These are phyloP conservation scores for Fraxinus americana DNA, from an alignment of 257 asterid species.

Conservation along the genomic window DNA sequence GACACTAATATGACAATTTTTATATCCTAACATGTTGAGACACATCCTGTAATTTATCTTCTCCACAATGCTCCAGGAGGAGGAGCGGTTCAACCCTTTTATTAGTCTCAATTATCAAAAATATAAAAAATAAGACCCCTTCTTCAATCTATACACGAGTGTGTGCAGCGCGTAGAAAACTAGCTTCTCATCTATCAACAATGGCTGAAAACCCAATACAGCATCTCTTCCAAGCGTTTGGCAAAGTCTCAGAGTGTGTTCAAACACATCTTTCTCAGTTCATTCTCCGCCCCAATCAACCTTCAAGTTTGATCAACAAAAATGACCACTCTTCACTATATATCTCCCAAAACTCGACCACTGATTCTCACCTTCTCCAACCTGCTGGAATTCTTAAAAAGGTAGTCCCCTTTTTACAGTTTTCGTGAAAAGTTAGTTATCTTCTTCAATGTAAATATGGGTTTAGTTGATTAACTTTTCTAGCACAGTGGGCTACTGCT, in stretches of 20 bases:
- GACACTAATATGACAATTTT: no score
- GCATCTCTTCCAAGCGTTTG: slow-evolving; percentile 45
- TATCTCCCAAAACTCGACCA: slow-evolving; percentile 26
- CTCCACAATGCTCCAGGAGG: no score
- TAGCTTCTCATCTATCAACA: slow-evolving; percentile 1
- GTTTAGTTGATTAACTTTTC: neutral
- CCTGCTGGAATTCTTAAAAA: slow-evolving; percentile 32
- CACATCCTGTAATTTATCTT: no score
- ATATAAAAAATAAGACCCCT: no score
- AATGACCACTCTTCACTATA: slow-evolving; percentile 15
- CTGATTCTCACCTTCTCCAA: slow-evolving; percentile 30
- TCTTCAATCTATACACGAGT: neutral
- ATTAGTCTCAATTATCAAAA: no score
- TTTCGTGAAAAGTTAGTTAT: no score
- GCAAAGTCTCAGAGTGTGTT: slow-evolving; percentile 45
- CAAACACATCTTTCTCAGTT: slow-evolving; percentile 63
- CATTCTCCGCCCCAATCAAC: slow-evolving; percentile 21
- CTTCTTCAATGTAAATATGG: neutral
- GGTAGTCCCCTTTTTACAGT: slow-evolving; percentile 36
- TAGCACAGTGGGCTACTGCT: neutral
- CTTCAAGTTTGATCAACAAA: slow-evolving; percentile 27
- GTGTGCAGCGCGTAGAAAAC: neutral
- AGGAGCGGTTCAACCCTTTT: no score
- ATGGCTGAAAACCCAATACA: slow-evolving; percentile 80
- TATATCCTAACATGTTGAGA: no score